These are phyloP conservation scores for Aspergillus baeticus DNA, from an alignment of 495 filamentous ascomycete genomes.

Conservation along the genomic window DNA sequence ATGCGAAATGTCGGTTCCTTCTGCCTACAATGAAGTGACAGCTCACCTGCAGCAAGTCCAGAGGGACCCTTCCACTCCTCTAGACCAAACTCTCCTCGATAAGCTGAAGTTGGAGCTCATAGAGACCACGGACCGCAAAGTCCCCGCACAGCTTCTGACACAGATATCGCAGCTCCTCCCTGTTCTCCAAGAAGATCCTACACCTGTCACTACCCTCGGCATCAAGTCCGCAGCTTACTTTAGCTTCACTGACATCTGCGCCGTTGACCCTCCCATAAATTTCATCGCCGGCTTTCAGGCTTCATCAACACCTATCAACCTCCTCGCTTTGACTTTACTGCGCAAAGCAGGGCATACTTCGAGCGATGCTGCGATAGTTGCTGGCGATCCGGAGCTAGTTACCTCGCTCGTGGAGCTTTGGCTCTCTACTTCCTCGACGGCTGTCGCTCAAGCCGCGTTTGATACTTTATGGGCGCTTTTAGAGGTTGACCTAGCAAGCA, in stretches of 20 bases:
- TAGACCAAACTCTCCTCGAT: conserved; percentile 38
- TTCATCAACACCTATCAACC: conserved; percentile 63
- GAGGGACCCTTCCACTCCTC: conserved; percentile 31
- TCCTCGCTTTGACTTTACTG: conserved; percentile 67
- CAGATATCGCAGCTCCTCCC: conserved; percentile 47
- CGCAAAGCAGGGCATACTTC: conserved; percentile 63
- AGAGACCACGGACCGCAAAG: conserved; percentile 31
- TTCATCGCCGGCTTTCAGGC: conserved; percentile 55
- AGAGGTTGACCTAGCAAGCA: conserved; percentile 56
- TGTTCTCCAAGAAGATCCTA: conserved; percentile 50
- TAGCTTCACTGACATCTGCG: conserved; percentile 43
- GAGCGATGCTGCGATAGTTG: conserved; percentile 66
- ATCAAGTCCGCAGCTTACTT: conserved; percentile 37
- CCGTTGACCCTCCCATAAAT: conserved; percentile 45
- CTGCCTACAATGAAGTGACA: conserved; percentile 37
- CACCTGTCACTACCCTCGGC: conserved; percentile 45
- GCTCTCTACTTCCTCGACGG: conserved; percentile 68
- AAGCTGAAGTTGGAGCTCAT: conserved; percentile 43
- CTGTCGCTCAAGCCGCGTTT: conserved; percentile 68
- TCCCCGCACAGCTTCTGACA: conserved; percentile 42
- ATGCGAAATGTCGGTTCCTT: conserved; percentile 37
- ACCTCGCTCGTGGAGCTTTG: conserved; percentile 63
- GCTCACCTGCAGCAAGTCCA: conserved; percentile 38
- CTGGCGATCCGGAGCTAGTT: conserved; percentile 61
- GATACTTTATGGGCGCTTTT: conserved; percentile 68